Evolutionary conservation across 805 yeast species (phyloP), one percentile per base, ranked within the genome.

Genomic region (Pichia nakasei): DNA sequence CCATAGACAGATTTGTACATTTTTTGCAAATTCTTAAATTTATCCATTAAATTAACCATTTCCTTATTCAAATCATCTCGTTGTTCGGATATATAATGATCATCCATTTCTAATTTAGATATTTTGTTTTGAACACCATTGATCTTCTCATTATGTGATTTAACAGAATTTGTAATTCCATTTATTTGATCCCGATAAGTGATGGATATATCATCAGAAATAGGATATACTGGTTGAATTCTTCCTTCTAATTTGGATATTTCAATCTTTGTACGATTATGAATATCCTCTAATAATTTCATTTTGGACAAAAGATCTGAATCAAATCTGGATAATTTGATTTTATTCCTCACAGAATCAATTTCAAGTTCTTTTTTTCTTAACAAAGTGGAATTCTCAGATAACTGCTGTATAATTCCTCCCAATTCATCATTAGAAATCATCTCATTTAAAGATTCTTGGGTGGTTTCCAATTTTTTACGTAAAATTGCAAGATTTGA

Each of bases 301-400:
- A 78, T 53, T 48, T 74, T 77, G 0, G 86, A 82, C 48, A 74
- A 66, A 3, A 70, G 52, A 39, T 80, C 88, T 1, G 83, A 67
- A 53, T 76, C 82, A 52, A 72, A 70, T 51, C 75, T 80, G 4
- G 75, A 69, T 15, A 65, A 61, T 5, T 74, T 55, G 13, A 85
- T 65, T 19, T 75, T 70, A 17, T 68, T 68, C 44, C 73, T 72
- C 15, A 79, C 53, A 0, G 67, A 68, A 9, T 85, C 93, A 11
- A 79, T 54, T 20, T 70, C 69, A 18, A 56, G 51, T 49, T 75
- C 80, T 4, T 67, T 20, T 3, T 55, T 35, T 2, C 59, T 39
- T 9, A 77, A 60, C 29, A 62, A 54, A 11, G 56, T 52, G 37
- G 74, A 72, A 9, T 66, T 65, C 0, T 55, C 50, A 18, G 62